These are phyloP conservation scores for Phytophthora pisi DNA, from an alignment of 352 stramenopile species.

Conservation along the genomic window DNA sequence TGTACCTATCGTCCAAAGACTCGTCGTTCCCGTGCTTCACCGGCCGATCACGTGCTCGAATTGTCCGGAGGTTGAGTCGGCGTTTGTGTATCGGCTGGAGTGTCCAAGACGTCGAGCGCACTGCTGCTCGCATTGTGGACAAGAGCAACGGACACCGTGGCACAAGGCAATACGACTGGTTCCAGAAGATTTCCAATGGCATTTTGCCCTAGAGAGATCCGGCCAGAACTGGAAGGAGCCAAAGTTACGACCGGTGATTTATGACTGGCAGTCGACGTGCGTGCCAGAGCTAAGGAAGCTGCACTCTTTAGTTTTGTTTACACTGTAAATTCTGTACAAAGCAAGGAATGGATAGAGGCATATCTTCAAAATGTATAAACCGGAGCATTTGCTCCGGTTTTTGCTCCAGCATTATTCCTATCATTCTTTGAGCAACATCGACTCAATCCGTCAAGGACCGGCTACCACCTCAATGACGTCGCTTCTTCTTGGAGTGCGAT, in stretches of 20 bases:
- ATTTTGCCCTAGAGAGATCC: constrained; percentile 50
- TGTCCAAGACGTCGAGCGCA: constrained; percentile 57
- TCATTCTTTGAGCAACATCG: not conserved
- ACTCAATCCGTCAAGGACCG: not conserved
- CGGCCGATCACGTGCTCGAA: constrained; percentile 41
- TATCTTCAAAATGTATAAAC: not conserved
- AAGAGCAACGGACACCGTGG: constrained; percentile 80
- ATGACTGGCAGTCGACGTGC: not conserved
- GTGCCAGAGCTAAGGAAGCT: not conserved
- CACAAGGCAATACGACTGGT: constrained; percentile 89
- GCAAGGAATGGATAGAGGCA: not conserved
- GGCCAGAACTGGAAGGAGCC: not conserved
- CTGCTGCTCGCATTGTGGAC: constrained; percentile 64
- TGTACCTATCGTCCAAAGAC: constrained; percentile 91
- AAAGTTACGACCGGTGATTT: not conserved
- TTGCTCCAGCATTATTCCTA: not conserved
- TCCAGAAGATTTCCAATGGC: constrained; percentile 88
- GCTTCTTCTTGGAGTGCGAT: constrained; percentile 34
- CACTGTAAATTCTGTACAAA: constrained; percentile 3
- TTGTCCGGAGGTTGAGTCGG: constrained; percentile 55
- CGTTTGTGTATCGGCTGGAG: constrained; percentile 65
- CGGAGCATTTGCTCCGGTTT: not conserved
- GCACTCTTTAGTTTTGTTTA: not conserved
- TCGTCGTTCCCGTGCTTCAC: constrained; percentile 96
- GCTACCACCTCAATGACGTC: constrained; percentile 20